Evolutionary conservation across 2,329 filamentous ascomycete species (phyloP).

Genomic region (Xylaria sp.): DNA sequence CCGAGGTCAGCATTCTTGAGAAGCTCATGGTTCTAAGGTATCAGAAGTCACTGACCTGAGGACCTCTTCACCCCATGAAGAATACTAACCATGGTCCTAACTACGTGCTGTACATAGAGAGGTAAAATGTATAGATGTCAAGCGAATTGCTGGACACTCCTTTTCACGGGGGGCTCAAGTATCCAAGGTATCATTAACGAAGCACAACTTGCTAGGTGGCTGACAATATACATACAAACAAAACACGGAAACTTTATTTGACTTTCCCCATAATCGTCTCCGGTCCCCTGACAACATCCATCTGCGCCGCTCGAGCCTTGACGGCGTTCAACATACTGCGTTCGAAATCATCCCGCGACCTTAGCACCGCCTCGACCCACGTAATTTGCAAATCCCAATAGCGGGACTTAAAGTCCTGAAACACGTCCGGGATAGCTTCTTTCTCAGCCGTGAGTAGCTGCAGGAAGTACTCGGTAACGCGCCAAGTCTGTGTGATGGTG

Average conservation of each 20-base stretch:
- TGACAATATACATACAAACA: conserved; percentile 32
- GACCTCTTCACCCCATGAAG: neutral
- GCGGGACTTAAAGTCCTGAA: conserved; percentile 81
- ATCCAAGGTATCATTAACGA: conserved; percentile 39
- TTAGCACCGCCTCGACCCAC: conserved; percentile 94
- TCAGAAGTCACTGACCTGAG: too few relatives aligned
- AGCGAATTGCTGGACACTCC: neutral
- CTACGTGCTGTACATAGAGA: neutral
- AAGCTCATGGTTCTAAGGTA: too few relatives aligned
- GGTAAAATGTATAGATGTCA: neutral
- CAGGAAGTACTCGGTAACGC: conserved; percentile 86
- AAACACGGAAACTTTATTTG: conserved; percentile 63
- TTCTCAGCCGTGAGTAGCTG: conserved; percentile 82
- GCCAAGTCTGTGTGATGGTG: conserved; percentile 90
- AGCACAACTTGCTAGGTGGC: conserved; percentile 19
- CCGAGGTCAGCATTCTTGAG: too few relatives aligned
- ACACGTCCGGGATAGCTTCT: conserved; percentile 77
- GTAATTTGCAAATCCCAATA: conserved; percentile 96
- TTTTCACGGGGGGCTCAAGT: conserved; percentile 5
- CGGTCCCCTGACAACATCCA: conserved; percentile 80
- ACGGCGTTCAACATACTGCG: conserved; percentile 87
- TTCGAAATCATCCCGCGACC: conserved; percentile 92
- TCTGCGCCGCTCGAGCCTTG: conserved; percentile 87
- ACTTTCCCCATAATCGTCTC: conserved; percentile 97
- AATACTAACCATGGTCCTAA: neutral